Percentiles rank a stretch among this genome's conserved stretches.
Conservation (phyloP, 2,329 filamentous ascomycete genomes). For the Calycina herbarum region DNA sequence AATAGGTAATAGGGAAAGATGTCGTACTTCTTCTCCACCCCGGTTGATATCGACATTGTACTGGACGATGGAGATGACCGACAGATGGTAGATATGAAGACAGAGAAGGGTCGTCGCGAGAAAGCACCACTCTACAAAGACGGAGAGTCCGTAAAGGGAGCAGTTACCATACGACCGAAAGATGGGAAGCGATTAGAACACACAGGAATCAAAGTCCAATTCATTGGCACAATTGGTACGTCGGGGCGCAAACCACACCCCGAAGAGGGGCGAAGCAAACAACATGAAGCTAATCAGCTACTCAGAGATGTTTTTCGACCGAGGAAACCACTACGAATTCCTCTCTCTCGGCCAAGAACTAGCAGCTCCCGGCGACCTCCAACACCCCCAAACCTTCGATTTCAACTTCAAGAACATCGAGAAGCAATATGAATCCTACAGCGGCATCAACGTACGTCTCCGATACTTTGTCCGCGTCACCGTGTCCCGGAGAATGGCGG, state of each 20-base stretch:
- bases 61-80: conserved; percentile 94
- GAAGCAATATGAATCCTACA: conserved; percentile 99
- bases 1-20: conserved; percentile 48
- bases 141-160: conserved; percentile 95
- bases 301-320: conserved; percentile 98
- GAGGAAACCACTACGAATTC: conserved; percentile 99
- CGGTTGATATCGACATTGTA: conserved; percentile 97
- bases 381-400: conserved; percentile 97
- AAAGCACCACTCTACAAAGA: conserved; percentile 97
- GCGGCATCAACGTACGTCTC: conserved; percentile 98
- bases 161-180: conserved; percentile 92
- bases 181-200: conserved; percentile 98
- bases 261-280: background rate
- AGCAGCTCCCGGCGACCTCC: conserved; percentile 92
- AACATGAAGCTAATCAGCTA: conserved; percentile 17
- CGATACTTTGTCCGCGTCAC: conserved; percentile 98
- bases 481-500: conserved; percentile 93
- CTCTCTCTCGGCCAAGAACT: conserved; percentile 95
- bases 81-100: conserved; percentile 94
- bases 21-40: conserved; percentile 98
- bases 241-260: conserved; percentile 20
- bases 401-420: conserved; percentile 99
- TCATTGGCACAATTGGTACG: conserved; percentile 95
- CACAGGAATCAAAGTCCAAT: conserved; percentile 98
- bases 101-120: conserved; percentile 95